Evolutionary conservation across 2,329 filamentous ascomycete genomes (phyloP), one percentile per base, ranked within the genome.

Genomic region (Fusarium pseudocircinatum): DNA sequence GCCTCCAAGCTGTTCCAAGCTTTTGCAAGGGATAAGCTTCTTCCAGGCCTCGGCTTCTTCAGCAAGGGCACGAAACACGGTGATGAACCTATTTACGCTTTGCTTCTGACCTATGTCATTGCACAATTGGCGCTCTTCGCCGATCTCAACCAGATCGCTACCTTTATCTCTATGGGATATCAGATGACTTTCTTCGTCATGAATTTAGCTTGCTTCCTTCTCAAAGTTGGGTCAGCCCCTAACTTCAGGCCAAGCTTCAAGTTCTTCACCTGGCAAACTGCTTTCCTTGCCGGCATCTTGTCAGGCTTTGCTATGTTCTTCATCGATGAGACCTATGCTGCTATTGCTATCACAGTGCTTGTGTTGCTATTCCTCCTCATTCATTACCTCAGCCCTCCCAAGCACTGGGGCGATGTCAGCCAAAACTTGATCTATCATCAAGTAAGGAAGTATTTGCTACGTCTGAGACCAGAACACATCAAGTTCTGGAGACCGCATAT

Each of bases 401-500:
- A 97, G 79, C 90, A 92, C 40, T 97, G 94, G 94, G 94, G 94
- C 3, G 94, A 97, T 80, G 94, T 97, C 24, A 95, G 93, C 14
- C 94, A 97, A 77, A 95, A 94, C 77, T 84, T 97, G 69, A 97
- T 97, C 59, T 97, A 97, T 78, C 73, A 90, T 69, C 94, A 97
- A 83, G 94, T 97, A 20, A 89, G 94, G 67, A 97, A 97, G 77
- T 97, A 97, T 78, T 83, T 97, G 36, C 85, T 97, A 36, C 90
- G 94, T n/a, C 84, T 97, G 36, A 91, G 90, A 56, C 94, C 94
- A 40, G 94, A 97, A 77, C 94, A 97, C 79, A 95, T 97, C 81
- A 97, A 97, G 78, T 97, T 97, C 80, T 97, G 95, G 94, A 88
- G 94, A 58, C 94, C 94, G 1, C 94, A 97, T 73, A 95, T 97